Conservation (phyloP, 495 filamentous ascomycete genomes). For the Aspergillus indologenus region DNA sequence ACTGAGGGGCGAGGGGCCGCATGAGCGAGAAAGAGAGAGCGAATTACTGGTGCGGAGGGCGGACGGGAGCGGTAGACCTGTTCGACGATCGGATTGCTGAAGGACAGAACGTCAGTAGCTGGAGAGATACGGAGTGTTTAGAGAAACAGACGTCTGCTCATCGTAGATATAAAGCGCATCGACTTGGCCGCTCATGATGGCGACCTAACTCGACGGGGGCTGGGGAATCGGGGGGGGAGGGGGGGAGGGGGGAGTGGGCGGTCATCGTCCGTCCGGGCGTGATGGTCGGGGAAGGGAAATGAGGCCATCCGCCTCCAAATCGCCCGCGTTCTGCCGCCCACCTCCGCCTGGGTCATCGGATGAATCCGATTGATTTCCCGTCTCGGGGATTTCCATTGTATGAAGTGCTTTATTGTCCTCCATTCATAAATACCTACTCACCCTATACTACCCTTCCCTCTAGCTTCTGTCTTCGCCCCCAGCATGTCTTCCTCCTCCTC, state of each 20-base stretch:
- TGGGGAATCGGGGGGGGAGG: too few species aligned
- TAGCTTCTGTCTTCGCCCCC: background rate
- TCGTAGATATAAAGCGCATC: constrained; percentile 97
- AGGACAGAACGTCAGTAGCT: constrained; percentile 15
- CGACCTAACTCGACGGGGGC: constrained; percentile 4
- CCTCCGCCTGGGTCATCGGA: constrained; percentile 25
- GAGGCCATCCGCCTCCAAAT: constrained; percentile 18
- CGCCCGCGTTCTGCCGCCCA: constrained; percentile 36
- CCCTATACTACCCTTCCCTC: too few species aligned
- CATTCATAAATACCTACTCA: background rate
- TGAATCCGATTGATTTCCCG: constrained; percentile 14
- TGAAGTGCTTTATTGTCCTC: background rate
- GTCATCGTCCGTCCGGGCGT: background rate
- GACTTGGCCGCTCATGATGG: constrained; percentile 74
- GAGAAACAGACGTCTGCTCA: constrained; percentile 68
- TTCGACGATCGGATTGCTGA: constrained; percentile 60
- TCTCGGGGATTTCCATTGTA: too few species aligned
- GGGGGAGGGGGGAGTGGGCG: background rate
- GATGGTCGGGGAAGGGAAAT: constrained; percentile 6
- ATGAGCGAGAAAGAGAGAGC: constrained; percentile 85
- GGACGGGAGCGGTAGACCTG: constrained; percentile 72
- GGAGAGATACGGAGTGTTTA: background rate
- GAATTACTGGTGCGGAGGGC: constrained; percentile 68
- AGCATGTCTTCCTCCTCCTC: constrained; percentile 12
- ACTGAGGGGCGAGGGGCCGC: constrained; percentile 79